Evolutionary conservation across 306 rosid species (phyloP).

Genomic region (Lathyrus sativus): DNA sequence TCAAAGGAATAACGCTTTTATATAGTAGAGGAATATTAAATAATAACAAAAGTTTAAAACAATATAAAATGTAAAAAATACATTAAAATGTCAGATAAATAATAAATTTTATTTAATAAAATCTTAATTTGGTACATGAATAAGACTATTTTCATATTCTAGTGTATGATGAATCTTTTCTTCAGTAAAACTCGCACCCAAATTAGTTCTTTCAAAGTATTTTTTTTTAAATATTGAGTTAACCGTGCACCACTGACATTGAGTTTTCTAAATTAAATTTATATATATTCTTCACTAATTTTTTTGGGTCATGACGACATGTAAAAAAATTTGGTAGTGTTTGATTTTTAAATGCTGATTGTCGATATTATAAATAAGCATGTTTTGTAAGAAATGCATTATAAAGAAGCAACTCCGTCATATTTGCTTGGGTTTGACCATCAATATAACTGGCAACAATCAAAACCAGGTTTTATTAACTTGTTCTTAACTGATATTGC

Average conservation of each 20-base stretch:
- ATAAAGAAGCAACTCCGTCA: neutral
- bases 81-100: neutral
- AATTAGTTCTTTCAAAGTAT: neutral
- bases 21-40: neutral
- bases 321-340: too few relatives aligned
- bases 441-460: neutral
- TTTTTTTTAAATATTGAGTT: conserved; percentile 14
- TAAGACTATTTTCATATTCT: conserved; percentile 17
- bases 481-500: neutral
- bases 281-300: too few relatives aligned
- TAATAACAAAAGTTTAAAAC: conserved; percentile 3
- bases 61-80: conserved; percentile 21
- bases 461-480: too few relatives aligned
- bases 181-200: neutral
- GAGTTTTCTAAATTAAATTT: neutral
- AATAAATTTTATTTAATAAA: neutral
- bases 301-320: too few relatives aligned
- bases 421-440: conserved; percentile 3
- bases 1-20: conserved; percentile 3
- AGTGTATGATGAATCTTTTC: conserved; percentile 26
- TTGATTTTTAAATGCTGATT: too few relatives aligned
- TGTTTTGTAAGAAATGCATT: too few relatives aligned
- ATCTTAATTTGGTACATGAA: neutral
- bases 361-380: too few relatives aligned
- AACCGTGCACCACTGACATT: neutral